These are phyloP conservation scores for Pseudohyphozyma bogoriensis DNA, from an alignment of 768 basidiomycete species.

Conservation along the genomic window DNA sequence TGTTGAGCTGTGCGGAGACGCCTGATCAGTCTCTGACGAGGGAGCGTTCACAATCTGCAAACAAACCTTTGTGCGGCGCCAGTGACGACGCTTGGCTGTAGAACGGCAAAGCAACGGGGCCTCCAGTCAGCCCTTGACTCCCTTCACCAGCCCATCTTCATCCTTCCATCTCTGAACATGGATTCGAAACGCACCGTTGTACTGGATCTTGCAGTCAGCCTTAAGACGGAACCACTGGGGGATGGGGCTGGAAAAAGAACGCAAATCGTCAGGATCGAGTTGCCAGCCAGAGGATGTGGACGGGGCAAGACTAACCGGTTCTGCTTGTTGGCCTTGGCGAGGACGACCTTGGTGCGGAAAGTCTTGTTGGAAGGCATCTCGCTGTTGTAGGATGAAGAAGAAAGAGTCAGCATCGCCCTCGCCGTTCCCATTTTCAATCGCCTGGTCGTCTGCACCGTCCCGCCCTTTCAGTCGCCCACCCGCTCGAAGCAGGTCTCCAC, in stretches of 20 bases:
- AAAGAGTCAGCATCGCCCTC: no score
- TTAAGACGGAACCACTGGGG: constrained; percentile 98
- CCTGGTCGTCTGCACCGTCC: no score
- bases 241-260: constrained; percentile 56
- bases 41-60: neutral
- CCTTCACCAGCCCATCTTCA: neutral
- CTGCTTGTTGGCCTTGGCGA: constrained; percentile 90
- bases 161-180: neutral
- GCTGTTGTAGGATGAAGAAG: no score
- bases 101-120: neutral
- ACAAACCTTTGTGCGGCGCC: constrained; percentile 88
- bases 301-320: constrained; percentile 59
- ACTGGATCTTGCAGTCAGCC: constrained; percentile 85
- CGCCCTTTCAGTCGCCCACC: no score
- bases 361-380: constrained; percentile 89
- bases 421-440: no score
- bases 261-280: neutral
- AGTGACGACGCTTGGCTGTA: constrained; percentile 77
- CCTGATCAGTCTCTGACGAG: constrained; percentile 7
- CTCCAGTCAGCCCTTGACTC: neutral
- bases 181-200: constrained; percentile 5
- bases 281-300: neutral
- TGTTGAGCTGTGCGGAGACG: neutral
- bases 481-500: no score
- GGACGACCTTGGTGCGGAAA: constrained; percentile 91